Evolutionary conservation across 257 asterid genomes (phyloP).

Genomic region (Rehmannia glutinosa): DNA sequence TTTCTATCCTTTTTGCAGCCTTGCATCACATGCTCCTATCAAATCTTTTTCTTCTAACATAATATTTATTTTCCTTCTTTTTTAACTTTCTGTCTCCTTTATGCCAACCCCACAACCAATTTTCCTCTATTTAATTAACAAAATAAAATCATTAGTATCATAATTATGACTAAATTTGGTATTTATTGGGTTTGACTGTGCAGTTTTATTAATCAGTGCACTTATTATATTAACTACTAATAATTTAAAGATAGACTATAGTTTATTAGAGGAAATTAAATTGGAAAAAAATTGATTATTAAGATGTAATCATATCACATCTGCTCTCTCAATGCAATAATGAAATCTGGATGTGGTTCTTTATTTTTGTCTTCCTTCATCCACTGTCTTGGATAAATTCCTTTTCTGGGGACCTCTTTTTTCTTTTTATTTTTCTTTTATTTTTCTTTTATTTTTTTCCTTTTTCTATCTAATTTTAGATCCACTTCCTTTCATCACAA

Average conservation of each 20-base stretch:
- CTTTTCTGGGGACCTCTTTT: background rate
- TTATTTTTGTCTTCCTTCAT: background rate
- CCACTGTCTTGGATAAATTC: background rate
- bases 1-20: constrained; percentile 30
- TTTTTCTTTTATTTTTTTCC: too few relatives aligned
- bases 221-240: background rate
- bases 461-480: background rate
- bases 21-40: constrained; percentile 28
- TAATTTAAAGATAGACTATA: background rate
- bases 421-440: too few relatives aligned
- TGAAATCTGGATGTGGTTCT: constrained; percentile 14
- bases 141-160: constrained; percentile 31
- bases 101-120: constrained; percentile 27
- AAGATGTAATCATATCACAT: constrained; percentile 24
- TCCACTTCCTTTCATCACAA: background rate
- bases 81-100: constrained; percentile 27
- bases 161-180: constrained; percentile 12
- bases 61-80: constrained; percentile 40
- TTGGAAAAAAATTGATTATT: background rate
- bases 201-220: background rate
- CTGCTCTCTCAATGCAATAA: constrained; percentile 26
- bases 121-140: background rate
- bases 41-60: constrained; percentile 27
- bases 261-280: background rate
- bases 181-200: background rate